Conservation (phyloP, 441 rosid genomes). For the Iberis amara region DNA sequence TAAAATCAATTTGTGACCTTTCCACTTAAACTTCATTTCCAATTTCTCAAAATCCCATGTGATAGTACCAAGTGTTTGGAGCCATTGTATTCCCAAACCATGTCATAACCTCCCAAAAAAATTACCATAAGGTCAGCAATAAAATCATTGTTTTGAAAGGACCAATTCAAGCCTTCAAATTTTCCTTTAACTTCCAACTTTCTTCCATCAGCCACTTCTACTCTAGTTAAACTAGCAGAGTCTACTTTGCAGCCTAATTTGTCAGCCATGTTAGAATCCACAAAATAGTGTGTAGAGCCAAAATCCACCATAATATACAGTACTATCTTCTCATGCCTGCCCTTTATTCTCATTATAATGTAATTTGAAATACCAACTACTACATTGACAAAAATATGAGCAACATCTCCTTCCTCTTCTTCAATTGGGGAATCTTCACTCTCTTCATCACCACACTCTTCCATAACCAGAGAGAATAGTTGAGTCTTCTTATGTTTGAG, state of each 20-base stretch:
- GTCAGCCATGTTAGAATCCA: accelerated
- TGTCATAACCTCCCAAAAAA: neutral
- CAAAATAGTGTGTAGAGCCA: neutral
- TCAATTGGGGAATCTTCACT: no score
- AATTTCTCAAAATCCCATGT: neutral
- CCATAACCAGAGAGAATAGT: no score
- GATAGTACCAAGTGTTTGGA: accelerated
- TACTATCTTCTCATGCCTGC: neutral
- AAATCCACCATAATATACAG: neutral
- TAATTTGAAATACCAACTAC: neutral
- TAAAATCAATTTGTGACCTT: accelerated
- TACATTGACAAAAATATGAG: neutral
- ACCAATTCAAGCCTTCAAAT: neutral
- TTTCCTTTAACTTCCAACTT: neutral
- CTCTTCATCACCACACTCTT: neutral
- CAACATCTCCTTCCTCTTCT: neutral
- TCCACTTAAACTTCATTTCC: neutral
- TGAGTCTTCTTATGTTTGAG: no score
- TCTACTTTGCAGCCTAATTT: neutral
- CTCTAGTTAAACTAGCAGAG: neutral
- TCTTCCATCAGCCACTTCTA: neutral
- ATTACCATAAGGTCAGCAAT: neutral
- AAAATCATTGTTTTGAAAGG: no score
- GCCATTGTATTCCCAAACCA: neutral
- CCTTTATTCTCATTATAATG: neutral